Evolutionary conservation across 148 eudicot species (phyloP), one percentile per base, ranked within the genome.

Genomic region (Rhododendron griersonianum): DNA sequence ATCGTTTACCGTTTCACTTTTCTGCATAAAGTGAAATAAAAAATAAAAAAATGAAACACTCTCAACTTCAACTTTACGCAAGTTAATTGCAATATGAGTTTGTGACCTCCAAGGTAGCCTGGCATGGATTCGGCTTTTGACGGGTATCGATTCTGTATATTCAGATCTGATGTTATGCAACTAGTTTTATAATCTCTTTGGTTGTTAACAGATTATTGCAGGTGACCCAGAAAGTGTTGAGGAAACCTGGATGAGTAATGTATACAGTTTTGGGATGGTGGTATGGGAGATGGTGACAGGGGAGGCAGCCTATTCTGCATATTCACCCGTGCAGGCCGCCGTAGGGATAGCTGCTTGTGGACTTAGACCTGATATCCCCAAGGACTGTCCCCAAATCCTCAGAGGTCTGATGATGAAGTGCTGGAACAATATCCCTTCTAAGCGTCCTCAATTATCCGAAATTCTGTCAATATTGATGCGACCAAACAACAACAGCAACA

Each of bases 321-420:
- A 84, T 87, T 96, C 99, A 53, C 99, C 99, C 3, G 98, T 96
- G n/a, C 99, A 96, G 86, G 99, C 99, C 13, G 98, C 98, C 6
- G 98, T 96, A 15, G 99, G 97, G 21, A 96, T 96, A 86, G 99
- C 97, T 81, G 99, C 99, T 71, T 96, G 98, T 84, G 99, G 99
- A 81, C 95, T 96, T 77, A 95, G 99, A 87, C 99, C 99, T 50
- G 99, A 96, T 18, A 95, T 96, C 80, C 99, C 99, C 30, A 95
- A 95, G 86, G 94, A 92, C 81, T 96, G 99, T 89, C 97, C 98
- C 28, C 99, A 86, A 74, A 85, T 91, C 57, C 89, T 96, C 69
- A 91, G 89, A 86, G 88, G 94, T 13, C 85, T 96, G 76, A 93
- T 96, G 98, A 84, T 83, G 45, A 93, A 92, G 84, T 95, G 99